phyloP scores from a whole-genome alignment of 345 rosid species.

The Eucalyptus regnans region DNA sequence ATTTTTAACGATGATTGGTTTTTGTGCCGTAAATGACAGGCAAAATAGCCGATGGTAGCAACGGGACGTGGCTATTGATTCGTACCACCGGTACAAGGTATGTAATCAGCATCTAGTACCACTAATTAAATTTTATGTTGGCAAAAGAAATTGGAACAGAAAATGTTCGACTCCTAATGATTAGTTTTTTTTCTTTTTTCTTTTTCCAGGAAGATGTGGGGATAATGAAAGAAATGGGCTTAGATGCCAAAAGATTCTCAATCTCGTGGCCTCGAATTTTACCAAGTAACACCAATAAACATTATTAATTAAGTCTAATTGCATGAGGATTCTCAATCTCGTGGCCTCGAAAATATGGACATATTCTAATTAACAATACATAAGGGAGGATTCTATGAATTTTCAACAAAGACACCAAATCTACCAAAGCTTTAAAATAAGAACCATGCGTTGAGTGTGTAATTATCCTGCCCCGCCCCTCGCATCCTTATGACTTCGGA shows the following conservation, averaged over 20 bases:
- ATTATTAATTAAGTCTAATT: neutral
- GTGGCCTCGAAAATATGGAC: neutral
- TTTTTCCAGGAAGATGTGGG: slow-evolving; percentile 34
- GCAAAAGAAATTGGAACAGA: neutral
- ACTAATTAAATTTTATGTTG: neutral
- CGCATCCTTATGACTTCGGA: too few relatives aligned
- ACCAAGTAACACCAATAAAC: slow-evolving; percentile 13
- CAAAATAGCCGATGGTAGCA: too few relatives aligned
- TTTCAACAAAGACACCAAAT: neutral
- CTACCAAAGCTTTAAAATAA: neutral
- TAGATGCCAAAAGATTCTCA: slow-evolving; percentile 43
- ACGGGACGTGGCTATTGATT: too few relatives aligned
- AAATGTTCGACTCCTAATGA: neutral
- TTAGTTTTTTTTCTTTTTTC: neutral
- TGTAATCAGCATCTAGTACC: neutral
- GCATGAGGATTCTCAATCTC: neutral
- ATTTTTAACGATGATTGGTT: too few relatives aligned
- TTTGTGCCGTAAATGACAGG: too few relatives aligned
- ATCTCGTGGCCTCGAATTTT: slow-evolving; percentile 47
- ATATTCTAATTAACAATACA: neutral
- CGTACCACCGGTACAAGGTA: too few relatives aligned
- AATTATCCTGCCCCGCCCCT: neutral
- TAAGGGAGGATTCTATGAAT: neutral
- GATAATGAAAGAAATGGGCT: slow-evolving; percentile 33
- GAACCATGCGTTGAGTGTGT: neutral